Base-by-base conservation (phyloP, 768 basidiomycete species). In the Russula foetens region DNA sequence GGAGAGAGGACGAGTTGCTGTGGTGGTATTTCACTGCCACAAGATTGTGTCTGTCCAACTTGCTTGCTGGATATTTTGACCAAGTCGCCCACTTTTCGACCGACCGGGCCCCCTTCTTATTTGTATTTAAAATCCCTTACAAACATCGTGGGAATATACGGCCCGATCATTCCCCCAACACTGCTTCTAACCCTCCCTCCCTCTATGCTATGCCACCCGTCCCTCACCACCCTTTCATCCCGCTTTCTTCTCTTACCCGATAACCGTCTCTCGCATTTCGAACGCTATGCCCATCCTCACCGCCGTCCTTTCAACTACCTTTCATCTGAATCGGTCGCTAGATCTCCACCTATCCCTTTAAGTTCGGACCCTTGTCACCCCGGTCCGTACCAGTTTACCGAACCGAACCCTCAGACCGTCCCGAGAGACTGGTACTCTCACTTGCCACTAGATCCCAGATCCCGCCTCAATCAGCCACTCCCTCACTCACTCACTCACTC, bases 51-150 rank as follows among this genome's bases (percentile, higher is more conserved):
- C n/a, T n/a, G n/a, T n/a, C n/a, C n/a, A n/a, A n/a, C n/a, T n/a
- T n/a, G n/a, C n/a, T n/a, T n/a, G n/a, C n/a, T n/a, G 15, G 45
- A 51, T 21, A 23, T 35, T 23, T 35, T 14, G 31, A 3, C 7
- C 31, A 35, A 11, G 35, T 35, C n/a, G 31, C 31, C 4, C 28
- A 26, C 11, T n/a, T 14, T 26, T 11, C 49, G 43, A 52, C 35
- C 33, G 19, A 44, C 31, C n/a, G n/a, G n/a, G 35, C 2, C 59
- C 6, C 46, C 4, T 1, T 28, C 24, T 33, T 62, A 62, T 62
- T 62, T 62, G 60, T 61, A 61, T 61, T 49, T 50, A 29, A n/a
- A n/a, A n/a, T 35, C 50, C 48, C 28, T 19, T 8, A 35, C 38
- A 4, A n/a, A 17, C 31, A 26, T 43, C 41, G 43, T 60, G 53